phyloP scores from a whole-genome alignment of 2,329 filamentous ascomycete genomes.

The Epichloe coenophiala region DNA sequence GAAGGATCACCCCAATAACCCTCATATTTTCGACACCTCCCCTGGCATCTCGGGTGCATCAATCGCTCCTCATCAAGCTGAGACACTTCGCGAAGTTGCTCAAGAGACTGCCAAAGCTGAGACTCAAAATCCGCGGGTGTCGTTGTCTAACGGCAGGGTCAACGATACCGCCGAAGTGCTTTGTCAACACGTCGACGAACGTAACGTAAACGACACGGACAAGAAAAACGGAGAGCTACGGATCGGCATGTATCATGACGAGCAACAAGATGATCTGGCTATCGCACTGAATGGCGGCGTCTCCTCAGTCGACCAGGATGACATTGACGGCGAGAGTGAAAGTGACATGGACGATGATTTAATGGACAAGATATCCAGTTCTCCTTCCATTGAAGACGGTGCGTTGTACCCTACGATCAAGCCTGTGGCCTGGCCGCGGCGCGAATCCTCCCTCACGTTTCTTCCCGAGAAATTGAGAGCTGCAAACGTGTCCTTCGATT shows the following conservation, averaged over 20 bases:
- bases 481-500: conserved; percentile 17
- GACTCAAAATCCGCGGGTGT: conserved; percentile 47
- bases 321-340: conserved; percentile 52
- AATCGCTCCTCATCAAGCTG: conserved; percentile 74
- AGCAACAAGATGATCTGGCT: conserved; percentile 43
- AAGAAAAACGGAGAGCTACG: conserved; percentile 8
- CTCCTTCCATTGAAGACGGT: conserved; percentile 98
- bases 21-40: conserved; percentile 19
- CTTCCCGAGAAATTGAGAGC: conserved; percentile 19
- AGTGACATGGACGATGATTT: conserved; percentile 70
- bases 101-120: conserved; percentile 66
- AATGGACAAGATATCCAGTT: conserved; percentile 98
- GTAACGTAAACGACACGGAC: conserved; percentile 17
- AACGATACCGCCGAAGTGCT: conserved; percentile 23
- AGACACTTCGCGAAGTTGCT: conserved; percentile 67
- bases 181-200: conserved; percentile 32
- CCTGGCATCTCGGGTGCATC: conserved; percentile 30
- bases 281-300: conserved; percentile 48
- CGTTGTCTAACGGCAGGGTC: conserved; percentile 32
- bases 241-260: conserved; percentile 20
- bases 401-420: conserved; percentile 43
- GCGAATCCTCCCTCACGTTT: conserved; percentile 28
- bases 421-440: conserved; percentile 28
- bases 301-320: conserved; percentile 43
- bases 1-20: conserved; percentile 51